Base-by-base conservation (phyloP, 208 protist species). In the Tritrichomonas foetus region DNA sequence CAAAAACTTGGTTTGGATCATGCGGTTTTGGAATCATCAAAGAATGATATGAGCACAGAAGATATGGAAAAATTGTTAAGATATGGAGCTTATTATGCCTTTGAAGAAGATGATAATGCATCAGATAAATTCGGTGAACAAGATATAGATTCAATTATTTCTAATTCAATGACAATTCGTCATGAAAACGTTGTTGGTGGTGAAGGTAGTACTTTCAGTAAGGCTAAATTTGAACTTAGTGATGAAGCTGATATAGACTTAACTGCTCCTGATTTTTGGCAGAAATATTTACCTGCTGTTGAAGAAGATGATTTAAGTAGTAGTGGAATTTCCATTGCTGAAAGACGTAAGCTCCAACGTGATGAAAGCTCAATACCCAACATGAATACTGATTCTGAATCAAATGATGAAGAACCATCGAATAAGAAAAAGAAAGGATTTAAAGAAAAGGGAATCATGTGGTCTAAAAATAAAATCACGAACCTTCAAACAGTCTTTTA, bases 1-100 rank as follows among this genome's bases (percentile, higher is more conserved):
- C 93, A 95, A 22, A 98, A 98, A 93, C 95, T 98, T 1, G 95
- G 96, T 27, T 93, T 98, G 9, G 97, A 98, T 78, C 95, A 97
- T 30, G 92, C 92, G 0, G 66, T 93, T 0, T 27, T 95, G 30
- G 82, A 82, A 57, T 33, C 22, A 36, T 49, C 36, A 25, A 57
- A 57, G 50, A 25, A 61, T n/a, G 39, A 93, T 3, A 93, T 93
- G 82, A 66, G 20, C 3, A 93, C 30, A 66, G 47, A 93, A 57
- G 95, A 94, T 53, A 44, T 95, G 20, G 49, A 94, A 14, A 72
- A 93, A 39, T 16, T 94, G n/a, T 69, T 95, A 39, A 93, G 75
- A 49, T 78, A 80, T n/a, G 94, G 94, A 47, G 95, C 94, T 41
- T 94, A 94, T 53, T 89, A 69, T 27, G 93, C 93, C 20, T 92